phyloP scores from a whole-genome alignment of 805 yeast species.

The Yamadazyma paraphyllophila region DNA sequence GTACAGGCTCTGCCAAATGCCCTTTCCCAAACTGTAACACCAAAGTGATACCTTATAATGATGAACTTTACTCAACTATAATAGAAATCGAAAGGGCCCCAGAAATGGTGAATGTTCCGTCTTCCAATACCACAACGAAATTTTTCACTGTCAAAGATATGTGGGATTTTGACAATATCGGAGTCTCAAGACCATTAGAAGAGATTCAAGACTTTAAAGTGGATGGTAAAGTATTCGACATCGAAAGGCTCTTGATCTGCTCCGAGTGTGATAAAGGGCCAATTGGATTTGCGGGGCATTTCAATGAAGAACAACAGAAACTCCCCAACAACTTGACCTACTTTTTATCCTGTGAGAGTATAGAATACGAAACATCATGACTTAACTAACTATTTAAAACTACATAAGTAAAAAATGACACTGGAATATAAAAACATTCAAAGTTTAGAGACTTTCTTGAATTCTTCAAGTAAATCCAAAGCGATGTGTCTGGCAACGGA shows the following conservation, averaged over 20 bases:
- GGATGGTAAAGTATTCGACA: constrained; percentile 19
- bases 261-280: constrained; percentile 82
- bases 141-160: constrained; percentile 54
- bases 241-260: constrained; percentile 60
- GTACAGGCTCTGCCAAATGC: constrained; percentile 16
- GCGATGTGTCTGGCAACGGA: constrained; percentile 45
- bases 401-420: neutral
- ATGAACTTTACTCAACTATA: neutral
- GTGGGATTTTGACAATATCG: constrained; percentile 81
- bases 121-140: neutral
- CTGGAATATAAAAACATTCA: constrained; percentile 10
- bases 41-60: constrained; percentile 20
- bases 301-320: constrained; percentile 28
- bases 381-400: neutral
- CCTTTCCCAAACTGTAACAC: constrained; percentile 26
- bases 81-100: constrained; percentile 25
- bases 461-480: constrained; percentile 33
- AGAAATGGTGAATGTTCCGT: constrained; percentile 21
- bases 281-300: constrained; percentile 59
- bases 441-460: constrained; percentile 24
- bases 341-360: constrained; percentile 47
- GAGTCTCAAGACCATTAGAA: constrained; percentile 54
- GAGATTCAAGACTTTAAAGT: constrained; percentile 21
- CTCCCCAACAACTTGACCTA: constrained; percentile 35
- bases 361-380: constrained; percentile 25